Evolutionary conservation across 2,329 filamentous ascomycete genomes (phyloP).

Genomic region (Nannizziopsis barbatae): DNA sequence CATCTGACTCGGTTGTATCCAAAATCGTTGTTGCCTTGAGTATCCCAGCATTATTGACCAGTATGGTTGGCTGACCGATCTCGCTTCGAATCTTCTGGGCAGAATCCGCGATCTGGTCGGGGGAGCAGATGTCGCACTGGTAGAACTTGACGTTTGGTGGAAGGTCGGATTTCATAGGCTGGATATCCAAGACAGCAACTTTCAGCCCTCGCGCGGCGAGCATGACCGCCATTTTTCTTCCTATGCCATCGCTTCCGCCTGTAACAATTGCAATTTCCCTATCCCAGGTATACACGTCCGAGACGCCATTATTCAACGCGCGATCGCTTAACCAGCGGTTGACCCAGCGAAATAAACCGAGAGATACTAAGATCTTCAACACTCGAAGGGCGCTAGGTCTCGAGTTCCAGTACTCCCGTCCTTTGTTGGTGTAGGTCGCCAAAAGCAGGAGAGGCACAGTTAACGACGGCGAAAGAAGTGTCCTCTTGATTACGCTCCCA

Average conservation of each 20-base stretch:
- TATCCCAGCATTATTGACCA: conserved; percentile 63
- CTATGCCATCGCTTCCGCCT: conserved; percentile 64
- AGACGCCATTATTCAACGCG: conserved; percentile 36
- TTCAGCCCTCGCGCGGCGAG: conserved; percentile 55
- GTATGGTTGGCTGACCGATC: conserved; percentile 51
- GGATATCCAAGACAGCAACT: conserved; percentile 61
- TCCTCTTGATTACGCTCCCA: conserved; percentile 46
- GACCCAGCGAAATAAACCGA: conserved; percentile 42
- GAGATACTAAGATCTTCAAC: conserved; percentile 43
- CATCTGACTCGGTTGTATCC: conserved; percentile 44
- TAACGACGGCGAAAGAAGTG: conserved; percentile 53
- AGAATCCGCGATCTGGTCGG: conserved; percentile 42
- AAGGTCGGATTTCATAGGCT: conserved; percentile 39
- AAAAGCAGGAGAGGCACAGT: conserved; percentile 54
- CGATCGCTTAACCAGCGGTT: conserved; percentile 44
- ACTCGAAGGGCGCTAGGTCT: conserved; percentile 43
- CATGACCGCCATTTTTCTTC: conserved; percentile 51
- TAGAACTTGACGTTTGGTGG: conserved; percentile 51
- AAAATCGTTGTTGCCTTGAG: conserved; percentile 51
- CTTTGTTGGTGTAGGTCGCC: conserved; percentile 52
- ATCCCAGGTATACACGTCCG: conserved; percentile 42
- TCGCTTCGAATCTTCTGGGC: conserved; percentile 42
- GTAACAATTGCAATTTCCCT: conserved; percentile 63
- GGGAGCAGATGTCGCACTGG: conserved; percentile 57
- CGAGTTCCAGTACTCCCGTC: conserved; percentile 44